Conservation (phyloP, 441 rosid genomes). For the Corymbia citriodora region DNA sequence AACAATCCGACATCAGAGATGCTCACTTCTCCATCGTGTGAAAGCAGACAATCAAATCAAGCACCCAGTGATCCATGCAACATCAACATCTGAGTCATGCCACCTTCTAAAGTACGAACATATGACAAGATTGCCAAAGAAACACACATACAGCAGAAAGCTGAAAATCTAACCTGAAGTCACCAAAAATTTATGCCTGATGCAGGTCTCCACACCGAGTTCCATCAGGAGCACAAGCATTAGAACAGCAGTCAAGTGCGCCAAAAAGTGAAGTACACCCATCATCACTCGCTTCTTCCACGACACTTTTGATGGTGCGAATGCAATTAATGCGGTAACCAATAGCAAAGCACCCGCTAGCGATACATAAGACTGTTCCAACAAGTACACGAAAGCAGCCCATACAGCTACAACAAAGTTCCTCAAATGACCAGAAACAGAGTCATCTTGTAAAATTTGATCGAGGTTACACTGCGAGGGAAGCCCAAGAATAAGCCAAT, state of each 20-base stretch:
- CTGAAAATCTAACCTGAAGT: conserved; percentile 59
- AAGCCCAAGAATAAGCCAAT: not conserved
- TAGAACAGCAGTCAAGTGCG: conserved; percentile 82
- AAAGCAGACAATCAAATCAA: not conserved
- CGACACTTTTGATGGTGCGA: conserved; percentile 90
- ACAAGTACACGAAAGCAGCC: conserved; percentile 49
- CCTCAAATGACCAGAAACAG: conserved; percentile 75
- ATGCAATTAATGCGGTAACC: conserved; percentile 33
- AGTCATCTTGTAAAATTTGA: conserved; percentile 77
- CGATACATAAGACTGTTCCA: conserved; percentile 75
- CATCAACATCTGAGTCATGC: not conserved
- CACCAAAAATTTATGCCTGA: conserved; percentile 82
- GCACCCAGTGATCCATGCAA: not conserved
- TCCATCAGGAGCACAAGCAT: conserved; percentile 90
- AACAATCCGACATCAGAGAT: not conserved
- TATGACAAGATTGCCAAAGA: not conserved
- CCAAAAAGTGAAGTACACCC: conserved; percentile 80
- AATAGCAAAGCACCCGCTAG: conserved; percentile 61
- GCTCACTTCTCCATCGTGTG: not conserved
- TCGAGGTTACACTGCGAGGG: conserved; percentile 76
- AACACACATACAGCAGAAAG: not conserved
- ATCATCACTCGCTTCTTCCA: conserved; percentile 68
- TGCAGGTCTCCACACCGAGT: conserved; percentile 83
- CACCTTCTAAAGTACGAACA: not conserved
- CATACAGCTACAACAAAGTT: conserved; percentile 66